These are phyloP conservation scores for Ettlia oleoabundans DNA, from an alignment of 139 green algal genomes.

Conservation along the genomic window DNA sequence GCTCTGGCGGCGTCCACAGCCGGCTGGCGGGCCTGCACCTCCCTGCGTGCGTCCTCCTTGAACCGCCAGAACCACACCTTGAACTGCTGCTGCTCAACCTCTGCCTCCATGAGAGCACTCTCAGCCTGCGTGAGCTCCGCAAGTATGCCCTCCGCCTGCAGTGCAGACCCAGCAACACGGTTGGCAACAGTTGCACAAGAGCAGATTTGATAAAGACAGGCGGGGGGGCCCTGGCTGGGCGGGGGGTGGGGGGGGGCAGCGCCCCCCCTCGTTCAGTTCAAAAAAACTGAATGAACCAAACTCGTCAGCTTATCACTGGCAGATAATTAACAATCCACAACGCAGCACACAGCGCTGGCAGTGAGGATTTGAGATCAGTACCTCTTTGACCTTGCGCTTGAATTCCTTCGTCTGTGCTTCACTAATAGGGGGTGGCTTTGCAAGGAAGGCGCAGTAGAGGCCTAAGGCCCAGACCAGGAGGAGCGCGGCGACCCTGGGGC, in stretches of 20 bases:
- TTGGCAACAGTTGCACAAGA: neutral
- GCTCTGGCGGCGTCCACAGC: conserved; percentile 27
- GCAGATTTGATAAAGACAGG: too few species aligned
- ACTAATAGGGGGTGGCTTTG: neutral
- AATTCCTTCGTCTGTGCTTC: neutral
- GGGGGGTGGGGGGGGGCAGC: too few species aligned
- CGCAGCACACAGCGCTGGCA: too few species aligned
- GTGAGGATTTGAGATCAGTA: too few species aligned
- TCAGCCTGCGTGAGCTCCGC: neutral
- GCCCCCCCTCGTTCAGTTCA: too few species aligned
- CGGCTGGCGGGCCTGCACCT: conserved; percentile 21
- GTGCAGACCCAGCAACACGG: neutral
- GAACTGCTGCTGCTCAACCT: conserved; percentile 9
- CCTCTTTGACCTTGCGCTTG: conserved; percentile 24
- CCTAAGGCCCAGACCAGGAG: conserved; percentile 5
- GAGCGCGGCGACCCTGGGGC: neutral
- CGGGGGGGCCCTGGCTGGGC: too few species aligned
- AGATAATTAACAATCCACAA: too few species aligned
- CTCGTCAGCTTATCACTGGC: too few species aligned
- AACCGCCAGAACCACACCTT: conserved; percentile 69
- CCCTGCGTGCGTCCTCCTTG: conserved; percentile 17
- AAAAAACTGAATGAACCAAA: too few species aligned
- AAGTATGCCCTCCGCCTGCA: conserved; percentile 9
- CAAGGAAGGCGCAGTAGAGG: conserved; percentile 12
- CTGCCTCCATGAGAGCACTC: neutral